Percentiles rank a stretch among this genome's conserved stretches.
Evolutionary conservation across 176 grass and related monocot genomes (phyloP).

Genomic region (Carex scoparia): DNA sequence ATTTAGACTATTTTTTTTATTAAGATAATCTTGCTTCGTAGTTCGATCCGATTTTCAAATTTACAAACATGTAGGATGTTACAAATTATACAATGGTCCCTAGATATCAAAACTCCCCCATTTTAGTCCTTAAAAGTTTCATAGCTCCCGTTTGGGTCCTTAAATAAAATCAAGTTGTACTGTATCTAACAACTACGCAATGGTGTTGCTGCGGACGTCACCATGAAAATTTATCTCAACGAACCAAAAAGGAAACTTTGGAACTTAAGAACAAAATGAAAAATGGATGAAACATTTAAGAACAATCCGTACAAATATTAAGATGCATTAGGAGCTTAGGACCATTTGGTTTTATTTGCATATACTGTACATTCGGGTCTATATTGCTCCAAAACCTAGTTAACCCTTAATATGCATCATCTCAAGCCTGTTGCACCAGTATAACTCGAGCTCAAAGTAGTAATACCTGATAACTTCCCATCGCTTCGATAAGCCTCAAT

Average conservation of each 20-base stretch:
- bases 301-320: not conserved
- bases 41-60: not conserved
- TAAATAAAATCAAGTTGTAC: not conserved
- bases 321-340: no score
- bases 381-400: not conserved
- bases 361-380: not conserved
- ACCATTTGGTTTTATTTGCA: not conserved
- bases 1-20: not conserved
- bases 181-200: not conserved
- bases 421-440: not conserved
- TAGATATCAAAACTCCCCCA: not conserved
- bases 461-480: slow-evolving; percentile 69
- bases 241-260: not conserved
- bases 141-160: not conserved
- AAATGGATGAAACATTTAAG: not conserved
- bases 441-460: not conserved
- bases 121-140: not conserved
- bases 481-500: slow-evolving; percentile 61
- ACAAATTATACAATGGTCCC: not conserved
- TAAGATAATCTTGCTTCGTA: not conserved
- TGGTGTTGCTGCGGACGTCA: not conserved
- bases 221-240: not conserved
- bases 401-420: not conserved
- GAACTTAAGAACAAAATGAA: not conserved
- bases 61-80: not conserved